phyloP scores from a whole-genome alignment of 2,329 filamentous ascomycete genomes.

The Stachybotrys chlorohalonatus region DNA sequence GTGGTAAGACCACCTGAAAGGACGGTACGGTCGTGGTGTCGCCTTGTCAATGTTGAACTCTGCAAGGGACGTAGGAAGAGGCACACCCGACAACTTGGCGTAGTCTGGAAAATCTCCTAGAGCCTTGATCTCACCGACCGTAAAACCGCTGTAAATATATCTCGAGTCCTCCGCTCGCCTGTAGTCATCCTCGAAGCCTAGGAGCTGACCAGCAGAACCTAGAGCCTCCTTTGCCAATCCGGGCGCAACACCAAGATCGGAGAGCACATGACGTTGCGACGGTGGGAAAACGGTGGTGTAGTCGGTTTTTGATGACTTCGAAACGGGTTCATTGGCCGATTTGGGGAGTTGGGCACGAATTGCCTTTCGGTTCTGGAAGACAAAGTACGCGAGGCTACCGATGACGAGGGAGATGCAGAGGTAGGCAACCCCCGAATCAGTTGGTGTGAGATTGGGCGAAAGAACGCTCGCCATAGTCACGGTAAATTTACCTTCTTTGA shows the following conservation, averaged over 20 bases:
- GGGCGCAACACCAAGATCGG: neutral
- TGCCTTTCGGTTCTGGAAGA: neutral
- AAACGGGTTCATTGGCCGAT: neutral
- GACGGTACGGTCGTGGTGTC: slow-evolving; percentile 65
- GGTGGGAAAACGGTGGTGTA: slow-evolving; percentile 18
- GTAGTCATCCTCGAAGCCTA: slow-evolving; percentile 25
- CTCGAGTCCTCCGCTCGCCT: slow-evolving; percentile 19
- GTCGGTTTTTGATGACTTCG: slow-evolving; percentile 3
- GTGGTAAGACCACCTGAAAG: slow-evolving; percentile 77
- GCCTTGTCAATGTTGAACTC: slow-evolving; percentile 63
- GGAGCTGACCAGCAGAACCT: neutral
- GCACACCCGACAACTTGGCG: slow-evolving; percentile 63
- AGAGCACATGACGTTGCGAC: slow-evolving; percentile 10
- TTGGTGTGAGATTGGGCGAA: neutral
- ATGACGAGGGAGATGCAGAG: neutral
- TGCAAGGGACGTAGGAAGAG: slow-evolving; percentile 52
- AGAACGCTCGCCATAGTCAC: neutral
- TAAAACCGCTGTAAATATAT: slow-evolving; percentile 61
- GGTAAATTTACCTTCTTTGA: neutral
- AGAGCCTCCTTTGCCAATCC: neutral
- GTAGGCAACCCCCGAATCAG: neutral
- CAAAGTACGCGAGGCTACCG: neutral
- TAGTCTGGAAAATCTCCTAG: slow-evolving; percentile 77
- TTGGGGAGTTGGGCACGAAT: neutral
- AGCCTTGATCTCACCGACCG: slow-evolving; percentile 56